Conservation (phyloP, 2,329 filamentous ascomycete genomes). For the Sclerotinia subarctica region DNA sequence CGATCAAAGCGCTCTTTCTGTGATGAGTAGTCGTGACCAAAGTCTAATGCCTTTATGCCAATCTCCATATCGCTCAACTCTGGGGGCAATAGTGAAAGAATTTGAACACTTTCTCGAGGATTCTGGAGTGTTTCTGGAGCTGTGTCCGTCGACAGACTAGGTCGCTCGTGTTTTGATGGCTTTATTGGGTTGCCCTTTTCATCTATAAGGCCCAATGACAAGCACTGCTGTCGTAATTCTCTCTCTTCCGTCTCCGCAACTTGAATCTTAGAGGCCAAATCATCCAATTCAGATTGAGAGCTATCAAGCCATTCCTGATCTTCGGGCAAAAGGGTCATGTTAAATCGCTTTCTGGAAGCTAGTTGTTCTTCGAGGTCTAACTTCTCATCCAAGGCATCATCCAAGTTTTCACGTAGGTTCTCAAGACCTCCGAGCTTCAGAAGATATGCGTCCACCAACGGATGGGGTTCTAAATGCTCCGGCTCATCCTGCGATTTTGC, state of each 20-base stretch:
- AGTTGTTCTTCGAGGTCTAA: constrained; percentile 23
- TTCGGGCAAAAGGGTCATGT: constrained; percentile 17
- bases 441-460: constrained; percentile 24
- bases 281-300: constrained; percentile 16
- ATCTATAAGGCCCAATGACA: constrained; percentile 28
- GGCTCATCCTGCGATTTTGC: accelerated
- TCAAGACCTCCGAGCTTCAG: constrained; percentile 28
- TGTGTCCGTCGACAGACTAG: constrained; percentile 1
- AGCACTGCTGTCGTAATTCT: constrained; percentile 24
- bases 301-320: constrained; percentile 29
- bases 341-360: constrained; percentile 9
- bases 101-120: constrained; percentile 26
- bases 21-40: constrained; percentile 10
- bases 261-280: constrained; percentile 21
- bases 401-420: constrained; percentile 25
- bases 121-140: constrained; percentile 15
- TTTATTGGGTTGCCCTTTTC: constrained; percentile 28
- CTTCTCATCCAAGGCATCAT: constrained; percentile 25
- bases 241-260: constrained; percentile 17
- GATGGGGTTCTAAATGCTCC: constrained; percentile 16
- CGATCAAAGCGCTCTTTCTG: constrained; percentile 26
- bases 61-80: not conserved
- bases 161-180: constrained; percentile 20
- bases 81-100: constrained; percentile 24
- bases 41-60: not conserved